Evolutionary conservation across 257 asterid species (phyloP).

Genomic region (Nicotiana otophora): DNA sequence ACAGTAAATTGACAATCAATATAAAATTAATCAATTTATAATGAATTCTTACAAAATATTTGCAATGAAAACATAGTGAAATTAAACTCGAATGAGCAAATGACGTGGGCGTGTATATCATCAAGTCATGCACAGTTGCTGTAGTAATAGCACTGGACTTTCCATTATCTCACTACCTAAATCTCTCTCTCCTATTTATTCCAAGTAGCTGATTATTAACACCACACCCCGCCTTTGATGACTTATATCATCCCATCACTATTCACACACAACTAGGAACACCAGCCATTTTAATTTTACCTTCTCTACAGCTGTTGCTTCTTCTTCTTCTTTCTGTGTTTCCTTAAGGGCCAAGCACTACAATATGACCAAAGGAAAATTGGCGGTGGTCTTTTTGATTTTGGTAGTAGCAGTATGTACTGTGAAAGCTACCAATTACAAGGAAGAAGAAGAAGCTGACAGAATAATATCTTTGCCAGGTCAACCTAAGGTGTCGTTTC

Average conservation of each 20-base stretch:
- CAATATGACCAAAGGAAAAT: background rate
- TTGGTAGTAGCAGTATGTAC: background rate
- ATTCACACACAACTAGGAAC: slow-evolving; percentile 10
- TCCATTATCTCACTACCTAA: background rate
- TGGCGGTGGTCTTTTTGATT: slow-evolving; percentile 5
- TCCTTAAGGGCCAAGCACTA: background rate
- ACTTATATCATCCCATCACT: background rate
- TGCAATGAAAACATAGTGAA: background rate
- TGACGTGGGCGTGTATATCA: background rate
- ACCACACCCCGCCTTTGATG: slow-evolving; percentile 1
- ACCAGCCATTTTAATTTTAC: background rate
- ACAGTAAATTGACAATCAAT: too few relatives aligned
- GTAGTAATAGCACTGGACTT: background rate
- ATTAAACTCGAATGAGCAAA: background rate
- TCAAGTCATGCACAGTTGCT: slow-evolving; percentile 12
- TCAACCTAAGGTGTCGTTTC: slow-evolving; percentile 71
- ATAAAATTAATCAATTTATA: too few relatives aligned
- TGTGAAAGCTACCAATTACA: background rate
- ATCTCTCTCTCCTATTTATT: slow-evolving; percentile 22
- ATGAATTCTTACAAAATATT: too few relatives aligned
- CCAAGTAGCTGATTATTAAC: background rate
- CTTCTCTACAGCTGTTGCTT: background rate
- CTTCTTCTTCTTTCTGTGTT: background rate
- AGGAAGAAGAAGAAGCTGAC: slow-evolving; percentile 57
- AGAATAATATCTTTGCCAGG: slow-evolving; percentile 68